Evolutionary conservation across 768 basidiomycete genomes (phyloP), one percentile per base, ranked within the genome.

Genomic region (Cyclocybe aegerita): DNA sequence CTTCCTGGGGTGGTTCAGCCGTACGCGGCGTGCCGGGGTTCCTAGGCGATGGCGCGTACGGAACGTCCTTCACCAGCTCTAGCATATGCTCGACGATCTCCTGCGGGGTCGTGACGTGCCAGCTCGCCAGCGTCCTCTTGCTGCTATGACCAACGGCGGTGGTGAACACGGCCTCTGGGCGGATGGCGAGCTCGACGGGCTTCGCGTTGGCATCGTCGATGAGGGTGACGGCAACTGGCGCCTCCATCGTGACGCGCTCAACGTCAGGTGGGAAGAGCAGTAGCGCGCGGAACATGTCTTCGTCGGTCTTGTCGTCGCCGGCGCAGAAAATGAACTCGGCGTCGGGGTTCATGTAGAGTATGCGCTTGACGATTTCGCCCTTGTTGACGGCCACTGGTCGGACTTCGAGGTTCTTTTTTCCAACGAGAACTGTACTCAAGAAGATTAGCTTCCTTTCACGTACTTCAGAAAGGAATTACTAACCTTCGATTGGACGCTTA

Each of bases 291-390:
- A 98, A 98, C 96, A 99, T 99, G 74, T 99, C 96, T 73, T 99
- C 96, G 74, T 98, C 93, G 42, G 95, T 95, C 90, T 98, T 99
- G 75, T 99, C 96, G 62, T 99, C 96, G 39, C 96, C 96, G 1
- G 95, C 96, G 65, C 96, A 99, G 75, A 98, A 96, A 67, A 98
- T 78, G 63, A 98, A 94, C 65, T 97, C 92, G 39, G 92, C 86
- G 52, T 96, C 93, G 2, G 95, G 90, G 76, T 98, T 88, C 68
- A 86, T 75, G 78, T 95, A 98, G 49, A 97, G 65, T 52, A 98
- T 85, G 40, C 93, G 79, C 76, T 95, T 95, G 63, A 98, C 95
- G 62, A 98, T 98, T 75, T 98, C 96, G 46, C 96, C 96, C 79
- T 99, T 98, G 81, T 97, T 98, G 52, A 98, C 85, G 1, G 94